These are phyloP conservation scores for Ascobolus immersus DNA, from an alignment of 495 filamentous ascomycete genomes.

Conservation along the genomic window DNA sequence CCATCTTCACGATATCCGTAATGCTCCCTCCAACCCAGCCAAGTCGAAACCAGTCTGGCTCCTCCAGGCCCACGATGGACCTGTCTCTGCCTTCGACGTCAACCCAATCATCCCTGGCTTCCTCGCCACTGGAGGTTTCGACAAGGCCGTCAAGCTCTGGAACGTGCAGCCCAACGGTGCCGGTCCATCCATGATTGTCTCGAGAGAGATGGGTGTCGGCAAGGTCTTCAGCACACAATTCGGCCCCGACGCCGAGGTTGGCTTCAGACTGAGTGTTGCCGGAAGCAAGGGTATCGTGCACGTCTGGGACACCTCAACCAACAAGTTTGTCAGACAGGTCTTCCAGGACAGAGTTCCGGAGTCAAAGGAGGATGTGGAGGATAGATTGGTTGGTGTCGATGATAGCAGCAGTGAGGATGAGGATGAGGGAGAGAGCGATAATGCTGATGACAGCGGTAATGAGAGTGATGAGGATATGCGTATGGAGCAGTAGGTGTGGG, in stretches of 20 bases:
- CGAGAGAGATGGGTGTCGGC: conserved; percentile 71
- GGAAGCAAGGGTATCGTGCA: conserved; percentile 85
- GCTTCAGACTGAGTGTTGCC: conserved; percentile 73
- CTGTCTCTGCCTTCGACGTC: conserved; percentile 84
- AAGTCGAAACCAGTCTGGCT: conserved; percentile 70
- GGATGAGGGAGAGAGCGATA: conserved; percentile 32
- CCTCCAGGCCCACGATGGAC: conserved; percentile 81
- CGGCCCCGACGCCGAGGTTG: conserved; percentile 67
- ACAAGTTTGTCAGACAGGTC: conserved; percentile 58
- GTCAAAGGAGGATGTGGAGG: conserved; percentile 34
- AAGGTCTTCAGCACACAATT: conserved; percentile 82
- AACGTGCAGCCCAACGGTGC: conserved; percentile 41
- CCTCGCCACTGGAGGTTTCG: conserved; percentile 72
- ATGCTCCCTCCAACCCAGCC: conserved; percentile 36
- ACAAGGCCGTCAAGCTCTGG: conserved; percentile 92
- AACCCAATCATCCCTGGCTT: conserved; percentile 73
- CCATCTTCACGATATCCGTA: conserved; percentile 63
- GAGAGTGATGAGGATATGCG: too few species aligned
- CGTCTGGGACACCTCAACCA: conserved; percentile 93
- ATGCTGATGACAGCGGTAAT: too few species aligned
- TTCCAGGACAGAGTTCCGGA: conserved; percentile 50
- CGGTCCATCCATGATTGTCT: conserved; percentile 61
- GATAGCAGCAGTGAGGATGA: conserved; percentile 33
- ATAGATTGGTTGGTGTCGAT: conserved; percentile 48
- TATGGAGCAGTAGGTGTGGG: too few species aligned